Percentiles rank a stretch among this genome's conserved stretches.
Evolutionary conservation across 108 stramenopile genomes (phyloP).

Genomic region (Nitzschia inconspicua): DNA sequence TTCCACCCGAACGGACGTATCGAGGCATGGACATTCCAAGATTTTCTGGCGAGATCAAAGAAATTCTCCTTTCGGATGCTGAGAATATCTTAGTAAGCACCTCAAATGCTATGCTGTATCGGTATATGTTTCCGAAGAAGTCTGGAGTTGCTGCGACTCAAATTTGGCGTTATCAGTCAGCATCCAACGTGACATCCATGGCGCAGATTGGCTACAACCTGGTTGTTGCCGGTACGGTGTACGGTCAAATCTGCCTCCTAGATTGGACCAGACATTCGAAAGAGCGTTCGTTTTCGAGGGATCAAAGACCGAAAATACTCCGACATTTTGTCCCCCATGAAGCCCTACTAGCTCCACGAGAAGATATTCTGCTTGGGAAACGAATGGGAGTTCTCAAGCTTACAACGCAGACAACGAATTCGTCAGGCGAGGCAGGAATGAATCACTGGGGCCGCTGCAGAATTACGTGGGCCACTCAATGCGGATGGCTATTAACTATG

Average conservation of each 20-base stretch:
- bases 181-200: constrained; percentile 12
- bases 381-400: constrained; percentile 18
- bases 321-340: constrained; percentile 13
- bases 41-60: constrained; percentile 7
- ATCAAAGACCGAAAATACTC: constrained; percentile 17
- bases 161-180: constrained; percentile 26
- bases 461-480: constrained; percentile 13
- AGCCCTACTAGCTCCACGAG: not conserved
- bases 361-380: constrained; percentile 1
- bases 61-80: constrained; percentile 12
- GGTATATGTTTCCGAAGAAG: constrained; percentile 5
- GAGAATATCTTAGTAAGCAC: constrained; percentile 11
- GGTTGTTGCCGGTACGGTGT: constrained; percentile 12
- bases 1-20: not conserved
- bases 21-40: constrained; percentile 1
- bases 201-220: constrained; percentile 1
- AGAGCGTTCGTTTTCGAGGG: constrained; percentile 12
- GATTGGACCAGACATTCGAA: constrained; percentile 15
- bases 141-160: not conserved
- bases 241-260: constrained; percentile 17
- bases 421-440: not conserved
- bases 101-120: constrained; percentile 6
- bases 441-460: constrained; percentile 14
- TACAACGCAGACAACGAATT: constrained; percentile 1
- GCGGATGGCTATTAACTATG: constrained; percentile 15